phyloP scores from a whole-genome alignment of 495 filamentous ascomycete genomes.

The Pyrenula aspistea region DNA sequence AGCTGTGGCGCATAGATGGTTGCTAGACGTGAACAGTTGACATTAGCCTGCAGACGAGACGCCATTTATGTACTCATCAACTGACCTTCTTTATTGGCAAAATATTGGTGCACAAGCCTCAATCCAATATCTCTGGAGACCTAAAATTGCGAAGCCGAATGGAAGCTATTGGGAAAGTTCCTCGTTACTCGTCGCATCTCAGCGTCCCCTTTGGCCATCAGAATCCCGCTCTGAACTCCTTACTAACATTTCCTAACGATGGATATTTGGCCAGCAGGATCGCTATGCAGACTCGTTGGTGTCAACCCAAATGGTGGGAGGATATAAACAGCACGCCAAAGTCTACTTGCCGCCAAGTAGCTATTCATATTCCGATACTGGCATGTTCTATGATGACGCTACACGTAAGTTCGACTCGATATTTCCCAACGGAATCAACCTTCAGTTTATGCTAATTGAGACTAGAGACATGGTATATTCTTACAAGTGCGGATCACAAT shows the following conservation, averaged over 20 bases:
- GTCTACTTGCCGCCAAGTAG: slow-evolving; percentile 28
- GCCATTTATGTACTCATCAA: slow-evolving; percentile 31
- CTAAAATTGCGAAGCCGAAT: slow-evolving; percentile 33
- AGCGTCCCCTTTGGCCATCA: no score
- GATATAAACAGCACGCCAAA: slow-evolving; percentile 21
- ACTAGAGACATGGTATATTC: slow-evolving; percentile 26
- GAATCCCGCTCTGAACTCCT: neutral
- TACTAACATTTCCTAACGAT: slow-evolving; percentile 1
- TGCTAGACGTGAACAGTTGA: no score
- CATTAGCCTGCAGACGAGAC: slow-evolving; percentile 18
- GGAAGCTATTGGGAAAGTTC: slow-evolving; percentile 24
- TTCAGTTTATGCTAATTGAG: slow-evolving; percentile 1
- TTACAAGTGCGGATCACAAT: slow-evolving; percentile 34
- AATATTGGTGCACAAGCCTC: slow-evolving; percentile 20
- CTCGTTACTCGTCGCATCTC: no score
- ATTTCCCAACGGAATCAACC: neutral
- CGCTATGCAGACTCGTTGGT: slow-evolving; percentile 28
- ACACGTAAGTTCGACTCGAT: neutral
- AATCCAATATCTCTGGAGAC: slow-evolving; percentile 25
- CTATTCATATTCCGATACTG: slow-evolving; percentile 33
- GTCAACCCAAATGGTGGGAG: slow-evolving; percentile 18
- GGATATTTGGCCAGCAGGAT: slow-evolving; percentile 35
- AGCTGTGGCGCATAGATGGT: no score
- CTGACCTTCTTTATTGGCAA: slow-evolving; percentile 32
- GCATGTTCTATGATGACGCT: slow-evolving; percentile 31